Percentiles rank a stretch among this genome's conserved stretches.
These are phyloP conservation scores for Colletotrichum trifolii DNA, from an alignment of 2,329 filamentous ascomycete genomes.

Conservation along the genomic window DNA sequence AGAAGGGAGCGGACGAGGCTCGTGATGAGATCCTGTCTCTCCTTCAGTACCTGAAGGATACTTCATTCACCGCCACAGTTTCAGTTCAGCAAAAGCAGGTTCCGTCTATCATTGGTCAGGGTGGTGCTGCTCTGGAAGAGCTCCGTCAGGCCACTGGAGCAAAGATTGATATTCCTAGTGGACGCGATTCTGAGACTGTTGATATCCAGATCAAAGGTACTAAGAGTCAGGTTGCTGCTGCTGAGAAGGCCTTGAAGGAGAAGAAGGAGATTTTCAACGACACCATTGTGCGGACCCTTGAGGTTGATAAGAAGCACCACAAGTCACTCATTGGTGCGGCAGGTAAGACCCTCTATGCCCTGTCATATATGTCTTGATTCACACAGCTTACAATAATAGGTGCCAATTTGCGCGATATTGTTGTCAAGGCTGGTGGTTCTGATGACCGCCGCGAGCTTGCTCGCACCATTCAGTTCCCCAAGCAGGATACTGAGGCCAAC, in stretches of 20 bases:
- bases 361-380: conserved; percentile 36
- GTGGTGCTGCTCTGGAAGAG: conserved; percentile 90
- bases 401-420: conserved; percentile 85
- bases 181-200: conserved; percentile 78
- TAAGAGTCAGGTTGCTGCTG: conserved; percentile 88
- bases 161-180: conserved; percentile 90
- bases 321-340: conserved; percentile 87
- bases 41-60: conserved; percentile 89
- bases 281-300: conserved; percentile 84
- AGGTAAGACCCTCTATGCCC: conserved; percentile 67
- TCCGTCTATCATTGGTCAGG: conserved; percentile 91
- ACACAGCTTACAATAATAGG: conserved; percentile 64
- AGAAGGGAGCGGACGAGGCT: conserved; percentile 90
- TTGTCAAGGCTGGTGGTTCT: conserved; percentile 88
- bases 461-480: conserved; percentile 94
- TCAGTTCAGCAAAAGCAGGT: conserved; percentile 91
- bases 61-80: conserved; percentile 82
- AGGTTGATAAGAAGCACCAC: conserved; percentile 96
- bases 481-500: conserved; percentile 83
- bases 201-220: conserved; percentile 94
- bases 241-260: conserved; percentile 89
- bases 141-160: conserved; percentile 86
- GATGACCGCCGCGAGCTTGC: conserved; percentile 86
- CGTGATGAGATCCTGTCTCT: conserved; percentile 91
- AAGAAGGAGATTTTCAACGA: conserved; percentile 89